Evolutionary conservation across 345 rosid genomes (phyloP).

Genomic region (Litchi chinensis): DNA sequence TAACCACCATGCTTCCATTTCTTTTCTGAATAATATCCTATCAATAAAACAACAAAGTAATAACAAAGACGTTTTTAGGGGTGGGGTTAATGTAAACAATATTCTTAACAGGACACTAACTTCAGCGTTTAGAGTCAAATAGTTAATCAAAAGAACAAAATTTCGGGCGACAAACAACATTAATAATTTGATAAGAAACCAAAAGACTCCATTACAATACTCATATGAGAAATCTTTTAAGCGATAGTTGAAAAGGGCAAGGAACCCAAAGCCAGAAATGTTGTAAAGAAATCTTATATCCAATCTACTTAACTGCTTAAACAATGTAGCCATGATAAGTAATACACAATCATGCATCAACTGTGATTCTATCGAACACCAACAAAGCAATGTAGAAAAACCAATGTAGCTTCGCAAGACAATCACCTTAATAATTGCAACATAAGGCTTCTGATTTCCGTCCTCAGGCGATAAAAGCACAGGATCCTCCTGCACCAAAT

Average conservation of each 20-base stretch:
- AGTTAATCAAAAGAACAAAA: not conserved
- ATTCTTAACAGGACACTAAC: not conserved
- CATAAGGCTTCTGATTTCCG: conserved; percentile 81
- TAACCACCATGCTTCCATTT: conserved; percentile 69
- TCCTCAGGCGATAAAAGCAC: conserved; percentile 92
- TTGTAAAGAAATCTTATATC: not conserved
- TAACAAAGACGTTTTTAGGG: not conserved
- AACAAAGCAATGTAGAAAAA: not conserved
- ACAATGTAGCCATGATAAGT: not conserved
- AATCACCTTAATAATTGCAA: conserved; percentile 93
- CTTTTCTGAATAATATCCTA: conserved; percentile 79
- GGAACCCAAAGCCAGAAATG: not conserved
- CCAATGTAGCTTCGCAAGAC: not conserved
- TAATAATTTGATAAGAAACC: not conserved
- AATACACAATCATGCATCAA: not conserved
- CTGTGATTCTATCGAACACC: not conserved
- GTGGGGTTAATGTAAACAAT: too few relatives aligned
- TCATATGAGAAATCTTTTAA: not conserved
- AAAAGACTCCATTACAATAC: not conserved
- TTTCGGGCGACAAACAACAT: not conserved
- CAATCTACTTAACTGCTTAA: not conserved
- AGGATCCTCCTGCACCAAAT: conserved; percentile 77
- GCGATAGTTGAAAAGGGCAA: not conserved
- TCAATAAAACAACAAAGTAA: conserved; percentile 18
- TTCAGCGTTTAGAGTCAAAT: not conserved